Percentiles rank a stretch among this genome's conserved stretches.
phyloP scores from a whole-genome alignment of 1,284 basidiomycete species.

The Neonothopanus nambi region DNA sequence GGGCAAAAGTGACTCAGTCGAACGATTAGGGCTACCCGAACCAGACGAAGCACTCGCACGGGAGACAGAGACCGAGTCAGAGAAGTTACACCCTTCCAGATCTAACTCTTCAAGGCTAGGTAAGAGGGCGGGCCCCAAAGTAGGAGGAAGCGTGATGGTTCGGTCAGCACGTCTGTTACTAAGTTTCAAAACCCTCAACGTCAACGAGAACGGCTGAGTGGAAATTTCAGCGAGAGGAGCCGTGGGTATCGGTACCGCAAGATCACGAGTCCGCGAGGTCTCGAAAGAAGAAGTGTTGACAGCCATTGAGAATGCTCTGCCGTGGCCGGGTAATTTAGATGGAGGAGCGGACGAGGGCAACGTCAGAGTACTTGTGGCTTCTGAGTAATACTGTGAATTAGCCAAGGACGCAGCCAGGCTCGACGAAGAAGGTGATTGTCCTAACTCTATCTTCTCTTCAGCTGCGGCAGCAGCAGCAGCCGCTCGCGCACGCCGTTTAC shows the following conservation, averaged over 20 bases:
- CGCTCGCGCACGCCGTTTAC: conserved; percentile 61
- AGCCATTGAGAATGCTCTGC: conserved; percentile 63
- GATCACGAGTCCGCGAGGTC: conserved; percentile 40
- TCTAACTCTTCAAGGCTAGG: conserved; percentile 69
- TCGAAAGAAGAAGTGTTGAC: conserved; percentile 28
- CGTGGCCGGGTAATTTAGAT: conserved; percentile 34
- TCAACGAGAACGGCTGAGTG: conserved; percentile 59
- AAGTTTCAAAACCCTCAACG: conserved; percentile 61
- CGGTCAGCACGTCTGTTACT: conserved; percentile 65
- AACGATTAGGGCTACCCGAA: conserved; percentile 26
- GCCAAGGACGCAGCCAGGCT: conserved; percentile 20
- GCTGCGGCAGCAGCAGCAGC: conserved; percentile 42
- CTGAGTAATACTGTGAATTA: conserved; percentile 6
- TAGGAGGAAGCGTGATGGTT: conserved; percentile 53
- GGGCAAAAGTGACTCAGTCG: conserved; percentile 53
- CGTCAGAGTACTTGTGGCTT: not conserved
- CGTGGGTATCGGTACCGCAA: conserved; percentile 64
- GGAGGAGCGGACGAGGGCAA: conserved; percentile 2
- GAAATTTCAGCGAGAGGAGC: conserved; percentile 64
- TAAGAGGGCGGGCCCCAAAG: conserved; percentile 43
- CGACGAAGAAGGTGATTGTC: conserved; percentile 3
- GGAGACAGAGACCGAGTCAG: conserved; percentile 52
- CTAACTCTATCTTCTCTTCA: conserved; percentile 8
- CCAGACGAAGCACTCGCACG: conserved; percentile 29
- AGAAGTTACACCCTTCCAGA: conserved; percentile 68